Evolutionary conservation across 495 filamentous ascomycete species (phyloP).

Genomic region (Tuber umbilicatum): DNA sequence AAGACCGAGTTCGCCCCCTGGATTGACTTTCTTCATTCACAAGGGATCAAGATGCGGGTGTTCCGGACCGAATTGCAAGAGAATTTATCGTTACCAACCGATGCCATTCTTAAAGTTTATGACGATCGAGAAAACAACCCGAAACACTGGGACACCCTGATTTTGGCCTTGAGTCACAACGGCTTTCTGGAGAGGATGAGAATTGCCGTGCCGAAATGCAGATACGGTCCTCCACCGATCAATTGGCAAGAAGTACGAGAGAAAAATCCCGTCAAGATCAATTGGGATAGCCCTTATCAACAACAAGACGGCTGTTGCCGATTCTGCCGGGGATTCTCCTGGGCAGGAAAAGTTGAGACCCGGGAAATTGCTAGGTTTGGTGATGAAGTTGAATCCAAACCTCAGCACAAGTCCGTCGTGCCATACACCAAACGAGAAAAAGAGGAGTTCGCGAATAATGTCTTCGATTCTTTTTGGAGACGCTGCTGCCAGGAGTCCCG

Average conservation of each 20-base stretch:
- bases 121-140: constrained; percentile 28
- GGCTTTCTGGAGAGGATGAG: constrained; percentile 23
- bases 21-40: constrained; percentile 28
- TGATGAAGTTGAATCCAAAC: constrained; percentile 31
- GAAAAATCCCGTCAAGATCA: constrained; percentile 17
- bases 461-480: constrained; percentile 30
- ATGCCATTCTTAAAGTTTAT: constrained; percentile 29
- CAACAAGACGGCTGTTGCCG: constrained; percentile 37
- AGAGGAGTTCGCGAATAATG: constrained; percentile 16
- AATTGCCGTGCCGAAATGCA: constrained; percentile 15
- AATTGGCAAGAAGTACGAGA: constrained; percentile 20
- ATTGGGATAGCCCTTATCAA: constrained; percentile 27
- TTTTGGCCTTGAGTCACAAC: constrained; percentile 25
- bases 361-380: constrained; percentile 29
- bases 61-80: constrained; percentile 11
- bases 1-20: constrained; percentile 33
- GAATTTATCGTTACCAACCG: constrained; percentile 30
- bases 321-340: constrained; percentile 36
- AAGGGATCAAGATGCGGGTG: constrained; percentile 16
- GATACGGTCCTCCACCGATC: constrained; percentile 15
- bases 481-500: constrained; percentile 42
- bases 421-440: constrained; percentile 36
- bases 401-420: constrained; percentile 35
- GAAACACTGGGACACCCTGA: constrained; percentile 23
- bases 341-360: constrained; percentile 31